Conservation (phyloP, 2,329 filamentous ascomycete genomes). For the Sclerotinia sclerotiorum region DNA sequence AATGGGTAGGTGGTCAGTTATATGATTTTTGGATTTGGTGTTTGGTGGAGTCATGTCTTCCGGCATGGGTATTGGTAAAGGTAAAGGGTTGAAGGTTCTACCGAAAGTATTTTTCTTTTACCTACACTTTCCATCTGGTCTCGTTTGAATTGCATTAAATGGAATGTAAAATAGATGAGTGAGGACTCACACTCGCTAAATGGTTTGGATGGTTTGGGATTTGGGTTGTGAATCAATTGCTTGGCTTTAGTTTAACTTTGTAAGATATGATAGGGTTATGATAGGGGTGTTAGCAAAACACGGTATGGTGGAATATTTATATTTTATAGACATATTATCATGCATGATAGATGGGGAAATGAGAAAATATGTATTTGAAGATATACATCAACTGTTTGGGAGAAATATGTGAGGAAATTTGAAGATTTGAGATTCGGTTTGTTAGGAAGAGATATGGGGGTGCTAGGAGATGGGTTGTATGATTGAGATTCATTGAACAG, state of each 20-base stretch:
- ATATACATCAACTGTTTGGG: no score
- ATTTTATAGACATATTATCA: not conserved
- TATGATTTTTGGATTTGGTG: slow-evolving; percentile 1
- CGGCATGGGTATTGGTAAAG: slow-evolving; percentile 7
- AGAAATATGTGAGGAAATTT: no score
- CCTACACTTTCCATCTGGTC: no score
- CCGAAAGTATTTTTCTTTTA: not conserved
- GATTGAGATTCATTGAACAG: no score
- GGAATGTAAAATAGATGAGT: not conserved
- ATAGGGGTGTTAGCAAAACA: not conserved
- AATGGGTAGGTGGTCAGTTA: not conserved
- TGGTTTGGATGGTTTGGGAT: not conserved
- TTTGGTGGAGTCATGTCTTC: slow-evolving; percentile 15
- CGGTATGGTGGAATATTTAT: not conserved
- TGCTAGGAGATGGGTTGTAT: no score
- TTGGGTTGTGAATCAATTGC: not conserved
- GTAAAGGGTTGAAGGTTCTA: not conserved
- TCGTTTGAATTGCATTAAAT: not conserved
- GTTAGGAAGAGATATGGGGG: no score
- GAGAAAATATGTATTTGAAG: not conserved
- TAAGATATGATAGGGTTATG: not conserved
- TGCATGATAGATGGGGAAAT: not conserved
- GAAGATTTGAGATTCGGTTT: no score
- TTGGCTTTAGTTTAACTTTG: not conserved
- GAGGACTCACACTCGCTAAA: not conserved